A percentile compares a stretch with the other conserved stretches of the same genome.
These are phyloP conservation scores for Piper longum DNA, from an alignment of 164 flowering plant genomes.

Conservation along the genomic window DNA sequence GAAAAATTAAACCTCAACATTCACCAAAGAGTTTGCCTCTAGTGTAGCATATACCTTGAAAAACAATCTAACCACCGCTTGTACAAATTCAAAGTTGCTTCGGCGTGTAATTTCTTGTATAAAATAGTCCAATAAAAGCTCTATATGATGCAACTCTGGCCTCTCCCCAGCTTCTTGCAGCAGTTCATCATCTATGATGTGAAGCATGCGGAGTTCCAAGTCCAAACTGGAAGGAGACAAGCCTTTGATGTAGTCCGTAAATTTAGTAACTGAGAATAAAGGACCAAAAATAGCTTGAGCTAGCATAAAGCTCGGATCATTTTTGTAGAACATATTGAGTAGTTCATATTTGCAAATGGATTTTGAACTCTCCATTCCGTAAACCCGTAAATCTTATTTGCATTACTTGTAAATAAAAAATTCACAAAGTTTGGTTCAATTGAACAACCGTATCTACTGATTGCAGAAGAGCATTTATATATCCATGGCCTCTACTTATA, in stretches of 20 bases:
- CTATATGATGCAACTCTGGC: constrained; percentile 50
- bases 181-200: constrained; percentile 68
- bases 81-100: constrained; percentile 81
- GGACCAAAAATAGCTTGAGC: background rate
- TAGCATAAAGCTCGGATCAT: background rate
- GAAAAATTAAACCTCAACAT: background rate
- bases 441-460: too few species aligned
- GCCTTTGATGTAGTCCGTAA: constrained; percentile 73
- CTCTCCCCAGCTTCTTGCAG: constrained; percentile 40
- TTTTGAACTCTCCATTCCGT: background rate
- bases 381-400: too few species aligned
- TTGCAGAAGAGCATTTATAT: too few species aligned
- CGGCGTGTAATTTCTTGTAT: constrained; percentile 59
- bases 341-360: background rate
- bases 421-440: too few species aligned
- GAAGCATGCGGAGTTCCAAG: constrained; percentile 91
- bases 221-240: constrained; percentile 81
- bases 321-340: too few species aligned
- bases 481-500: too few species aligned
- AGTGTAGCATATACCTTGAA: constrained; percentile 41
- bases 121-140: constrained; percentile 73
- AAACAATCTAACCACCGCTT: constrained; percentile 71
- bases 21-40: background rate
- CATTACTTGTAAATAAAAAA: too few species aligned
- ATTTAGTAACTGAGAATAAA: constrained; percentile 48